These are phyloP conservation scores for Calonectria fujianensis DNA, from an alignment of 2,329 filamentous ascomycete genomes.

Conservation along the genomic window DNA sequence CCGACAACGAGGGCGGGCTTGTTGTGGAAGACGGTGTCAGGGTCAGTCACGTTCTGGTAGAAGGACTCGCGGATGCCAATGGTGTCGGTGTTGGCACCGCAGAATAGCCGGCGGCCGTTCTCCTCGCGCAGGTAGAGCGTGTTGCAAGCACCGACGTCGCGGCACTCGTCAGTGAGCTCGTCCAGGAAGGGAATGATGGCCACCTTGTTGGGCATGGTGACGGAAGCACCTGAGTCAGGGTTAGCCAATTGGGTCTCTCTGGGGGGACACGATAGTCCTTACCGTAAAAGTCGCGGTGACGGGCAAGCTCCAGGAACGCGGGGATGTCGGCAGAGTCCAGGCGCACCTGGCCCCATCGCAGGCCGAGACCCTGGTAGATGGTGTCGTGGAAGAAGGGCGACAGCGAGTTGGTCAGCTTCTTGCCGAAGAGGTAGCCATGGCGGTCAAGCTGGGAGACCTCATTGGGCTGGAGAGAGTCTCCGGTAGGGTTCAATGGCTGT, in stretches of 20 bases:
- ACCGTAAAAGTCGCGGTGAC: slow-evolving; percentile 78
- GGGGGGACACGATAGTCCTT: slow-evolving; percentile 43
- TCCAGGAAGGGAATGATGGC: slow-evolving; percentile 84
- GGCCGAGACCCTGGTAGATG: slow-evolving; percentile 70
- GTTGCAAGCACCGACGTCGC: slow-evolving; percentile 86
- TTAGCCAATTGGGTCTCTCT: not conserved
- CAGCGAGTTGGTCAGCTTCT: slow-evolving; percentile 73
- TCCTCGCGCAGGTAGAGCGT: slow-evolving; percentile 80
- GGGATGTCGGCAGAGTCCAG: slow-evolving; percentile 72
- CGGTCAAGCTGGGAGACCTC: slow-evolving; percentile 60
- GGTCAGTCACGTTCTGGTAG: slow-evolving; percentile 70
- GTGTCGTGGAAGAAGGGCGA: slow-evolving; percentile 73
- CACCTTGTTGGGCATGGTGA: slow-evolving; percentile 92
- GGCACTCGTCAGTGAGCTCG: slow-evolving; percentile 82
- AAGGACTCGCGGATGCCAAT: slow-evolving; percentile 86
- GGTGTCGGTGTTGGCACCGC: slow-evolving; percentile 89
- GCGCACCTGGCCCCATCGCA: slow-evolving; percentile 71
- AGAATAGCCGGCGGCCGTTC: slow-evolving; percentile 71
- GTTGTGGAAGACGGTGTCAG: slow-evolving; percentile 70
- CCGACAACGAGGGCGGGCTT: slow-evolving; percentile 84
- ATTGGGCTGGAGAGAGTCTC: slow-evolving; percentile 50
- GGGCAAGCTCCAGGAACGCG: slow-evolving; percentile 70
- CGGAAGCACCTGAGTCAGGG: slow-evolving; percentile 72
- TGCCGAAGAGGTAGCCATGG: slow-evolving; percentile 75
- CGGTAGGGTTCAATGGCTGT: slow-evolving; percentile 43